phyloP scores from a whole-genome alignment of 768 basidiomycete species.

The Lyophyllum atratum region DNA sequence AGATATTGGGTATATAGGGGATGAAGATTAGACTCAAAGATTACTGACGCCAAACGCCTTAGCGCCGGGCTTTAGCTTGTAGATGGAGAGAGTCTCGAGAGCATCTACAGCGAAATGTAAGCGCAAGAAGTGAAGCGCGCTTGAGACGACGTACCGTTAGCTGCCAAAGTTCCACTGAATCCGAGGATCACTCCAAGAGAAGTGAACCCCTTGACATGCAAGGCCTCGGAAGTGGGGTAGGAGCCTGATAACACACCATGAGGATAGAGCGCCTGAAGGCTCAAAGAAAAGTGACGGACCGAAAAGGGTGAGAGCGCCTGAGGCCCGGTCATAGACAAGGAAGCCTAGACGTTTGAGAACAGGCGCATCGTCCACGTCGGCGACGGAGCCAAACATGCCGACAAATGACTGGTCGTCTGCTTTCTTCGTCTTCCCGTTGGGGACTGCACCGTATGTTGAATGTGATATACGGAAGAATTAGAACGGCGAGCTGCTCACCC shows the following conservation, averaged over 20 bases:
- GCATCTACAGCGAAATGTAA: background rate
- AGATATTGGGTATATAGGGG: too few species aligned
- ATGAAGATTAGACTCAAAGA: background rate
- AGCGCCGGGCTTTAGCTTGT: background rate
- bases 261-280: background rate
- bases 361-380: background rate
- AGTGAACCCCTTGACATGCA: background rate
- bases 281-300: background rate
- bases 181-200: conserved; percentile 5
- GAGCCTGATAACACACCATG: background rate
- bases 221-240: background rate
- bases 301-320: background rate
- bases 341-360: conserved; percentile 5
- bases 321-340: conserved; percentile 1
- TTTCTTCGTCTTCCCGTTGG: background rate
- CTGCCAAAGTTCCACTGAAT: background rate
- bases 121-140: background rate
- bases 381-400: conserved; percentile 4
- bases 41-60: background rate
- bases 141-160: background rate
- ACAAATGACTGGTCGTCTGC: conserved; percentile 3
- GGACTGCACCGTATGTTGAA: background rate
- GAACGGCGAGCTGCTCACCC: background rate
- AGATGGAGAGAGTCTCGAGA: background rate
- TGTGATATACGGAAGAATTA: background rate